phyloP scores from a whole-genome alignment of 2,329 filamentous ascomycete genomes.

The Pseudogymnoascus sp. region DNA sequence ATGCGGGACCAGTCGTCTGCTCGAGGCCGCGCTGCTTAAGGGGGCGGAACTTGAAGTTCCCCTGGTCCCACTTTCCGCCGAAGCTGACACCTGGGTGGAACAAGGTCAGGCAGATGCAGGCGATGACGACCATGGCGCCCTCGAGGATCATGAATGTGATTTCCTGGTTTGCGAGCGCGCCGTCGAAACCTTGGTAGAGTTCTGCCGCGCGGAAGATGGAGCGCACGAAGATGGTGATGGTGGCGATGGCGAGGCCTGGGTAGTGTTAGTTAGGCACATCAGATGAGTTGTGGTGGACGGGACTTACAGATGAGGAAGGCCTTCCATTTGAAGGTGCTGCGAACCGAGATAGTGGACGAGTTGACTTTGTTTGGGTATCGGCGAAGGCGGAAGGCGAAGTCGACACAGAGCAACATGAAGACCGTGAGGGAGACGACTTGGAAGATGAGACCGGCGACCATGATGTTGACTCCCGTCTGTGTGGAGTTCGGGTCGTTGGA shows the following conservation, averaged over 20 bases:
- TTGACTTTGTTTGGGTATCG: background rate
- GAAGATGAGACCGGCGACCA: conserved; percentile 50
- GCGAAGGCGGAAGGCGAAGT: conserved; percentile 20
- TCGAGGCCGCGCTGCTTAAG: background rate
- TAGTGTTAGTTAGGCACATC: background rate
- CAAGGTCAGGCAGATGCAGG: conserved; percentile 24
- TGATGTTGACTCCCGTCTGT: conserved; percentile 45
- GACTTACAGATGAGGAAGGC: background rate
- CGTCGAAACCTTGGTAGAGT: conserved; percentile 47
- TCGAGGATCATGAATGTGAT: conserved; percentile 41
- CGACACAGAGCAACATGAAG: conserved; percentile 22
- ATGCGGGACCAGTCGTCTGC: background rate
- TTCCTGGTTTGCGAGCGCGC: conserved; percentile 41
- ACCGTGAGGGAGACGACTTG: conserved; percentile 45
- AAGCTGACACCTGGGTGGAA: conserved; percentile 29
- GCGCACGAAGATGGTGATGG: conserved; percentile 49
- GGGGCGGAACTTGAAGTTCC: background rate
- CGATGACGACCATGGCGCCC: conserved; percentile 32
- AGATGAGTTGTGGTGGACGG: background rate
- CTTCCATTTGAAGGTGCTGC: conserved; percentile 2
- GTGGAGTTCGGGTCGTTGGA: conserved; percentile 8
- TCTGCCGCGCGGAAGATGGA: conserved; percentile 53
- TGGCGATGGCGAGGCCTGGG: conserved; percentile 38
- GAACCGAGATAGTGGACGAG: background rate
- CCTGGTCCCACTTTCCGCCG: conserved; percentile 13